Conservation (phyloP, 2,329 filamentous ascomycete species). For the Paecilomyces sp. region DNA sequence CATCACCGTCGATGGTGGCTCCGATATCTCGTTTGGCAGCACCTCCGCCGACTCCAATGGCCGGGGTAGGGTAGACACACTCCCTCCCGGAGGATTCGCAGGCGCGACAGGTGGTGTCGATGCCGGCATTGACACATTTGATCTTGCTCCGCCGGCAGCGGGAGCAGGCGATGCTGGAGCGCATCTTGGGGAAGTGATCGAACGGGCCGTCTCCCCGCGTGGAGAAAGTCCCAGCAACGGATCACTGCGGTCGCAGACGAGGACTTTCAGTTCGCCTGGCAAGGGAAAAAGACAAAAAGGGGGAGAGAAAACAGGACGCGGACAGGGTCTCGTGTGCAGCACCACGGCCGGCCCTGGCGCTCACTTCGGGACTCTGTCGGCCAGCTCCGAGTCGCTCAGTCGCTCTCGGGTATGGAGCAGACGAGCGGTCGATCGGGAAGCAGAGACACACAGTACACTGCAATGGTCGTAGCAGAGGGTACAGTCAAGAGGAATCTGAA, state of each 20-base stretch:
- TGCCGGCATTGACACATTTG: slow-evolving; percentile 75
- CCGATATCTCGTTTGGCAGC: slow-evolving; percentile 31
- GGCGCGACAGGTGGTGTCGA: slow-evolving; percentile 63
- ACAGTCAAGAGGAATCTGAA: too few species aligned
- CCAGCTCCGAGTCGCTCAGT: too few species aligned
- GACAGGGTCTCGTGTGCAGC: too few species aligned
- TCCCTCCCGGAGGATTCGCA: slow-evolving; percentile 66
- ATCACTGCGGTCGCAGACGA: slow-evolving; percentile 3
- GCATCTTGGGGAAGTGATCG: slow-evolving; percentile 45
- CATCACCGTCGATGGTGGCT: slow-evolving; percentile 28
- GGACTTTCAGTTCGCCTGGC: slow-evolving; percentile 1
- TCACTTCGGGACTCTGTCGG: too few species aligned
- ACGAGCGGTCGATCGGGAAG: too few species aligned
- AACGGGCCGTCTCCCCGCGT: slow-evolving; percentile 12
- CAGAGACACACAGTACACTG: too few species aligned
- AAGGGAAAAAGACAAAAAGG: too few species aligned
- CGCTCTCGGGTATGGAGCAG: too few species aligned
- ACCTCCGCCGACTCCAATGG: slow-evolving; percentile 25
- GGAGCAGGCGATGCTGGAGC: slow-evolving; percentile 72
- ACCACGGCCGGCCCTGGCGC: too few species aligned
- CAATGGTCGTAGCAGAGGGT: too few species aligned
- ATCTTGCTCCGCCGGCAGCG: slow-evolving; percentile 75
- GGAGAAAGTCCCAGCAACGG: slow-evolving; percentile 3
- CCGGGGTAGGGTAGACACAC: slow-evolving; percentile 59
- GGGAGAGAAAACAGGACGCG: too few species aligned